Base-by-base conservation (phyloP, 257 asterid genomes). In the Capsicum rhomboideum region DNA sequence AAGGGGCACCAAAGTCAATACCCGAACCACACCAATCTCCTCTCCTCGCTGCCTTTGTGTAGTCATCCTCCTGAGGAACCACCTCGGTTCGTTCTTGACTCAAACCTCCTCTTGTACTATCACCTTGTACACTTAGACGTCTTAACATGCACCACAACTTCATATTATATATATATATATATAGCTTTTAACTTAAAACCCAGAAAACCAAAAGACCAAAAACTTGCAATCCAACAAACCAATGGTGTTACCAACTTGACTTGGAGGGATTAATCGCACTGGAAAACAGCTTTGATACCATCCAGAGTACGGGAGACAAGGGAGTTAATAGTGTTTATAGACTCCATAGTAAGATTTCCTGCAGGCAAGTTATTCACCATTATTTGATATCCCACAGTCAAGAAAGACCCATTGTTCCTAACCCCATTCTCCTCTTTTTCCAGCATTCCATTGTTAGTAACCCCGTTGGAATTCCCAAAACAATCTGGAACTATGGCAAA, bases 61-160 rank as follows among this genome's bases (percentile, higher is more conserved):
- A 34, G 37, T 34, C 37, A 34, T 34, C 37, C 37, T 34, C 37
- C 37, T 34, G 37, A 34, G 37, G 37, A 40, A 40, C 84, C 85
- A 78, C 69, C 90, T 85, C 77, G 98, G 96, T 95, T 93, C 95
- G 96, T 89, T 94, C 99, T 93, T 92, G 97, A 94, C 97, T 92
- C 93, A 83, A 89, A 68, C 82, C 86, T 88, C 71, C 11, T n/a
- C 52, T 74, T 16, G 37, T 34, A 34, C 44, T 20, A 44, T 63
- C 44, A 61, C 50, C 84, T 82, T 26, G 42, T 68, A 61, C n/a
- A 59, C 29, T 74, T 13, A n/a, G 3, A 3, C 8, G 75, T 67
- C 46, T 16, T 37, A 29, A 78, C 55, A 8, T 40, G 75, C 75
- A 80, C 23, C 21, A 28, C 16, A 40, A 40, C 71, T 63, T 63